Evolutionary conservation across 176 grass and related monocot species (phyloP).

Genomic region (Secale cereale): DNA sequence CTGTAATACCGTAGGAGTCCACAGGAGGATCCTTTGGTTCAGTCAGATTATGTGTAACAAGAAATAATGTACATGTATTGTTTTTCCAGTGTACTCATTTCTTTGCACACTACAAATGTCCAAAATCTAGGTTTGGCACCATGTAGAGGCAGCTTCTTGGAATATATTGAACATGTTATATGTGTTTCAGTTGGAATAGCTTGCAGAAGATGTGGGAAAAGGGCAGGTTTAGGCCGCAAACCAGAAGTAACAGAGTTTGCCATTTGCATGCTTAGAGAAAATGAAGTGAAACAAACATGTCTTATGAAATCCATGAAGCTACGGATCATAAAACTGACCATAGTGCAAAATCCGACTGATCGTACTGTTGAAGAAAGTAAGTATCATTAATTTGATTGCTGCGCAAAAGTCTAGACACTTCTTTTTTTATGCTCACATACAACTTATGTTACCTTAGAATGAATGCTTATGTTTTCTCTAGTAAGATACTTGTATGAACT

Average conservation of each 20-base stretch:
- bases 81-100: slow-evolving; percentile 21
- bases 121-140: neutral
- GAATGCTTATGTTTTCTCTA: neutral
- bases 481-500: neutral
- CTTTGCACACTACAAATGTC: neutral
- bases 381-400: neutral
- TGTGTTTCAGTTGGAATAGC: neutral
- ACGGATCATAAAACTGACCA: neutral
- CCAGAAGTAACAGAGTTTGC: neutral
- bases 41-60: slow-evolving; percentile 26
- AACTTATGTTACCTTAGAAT: neutral
- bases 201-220: neutral
- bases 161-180: slow-evolving; percentile 7
- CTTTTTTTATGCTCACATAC: neutral
- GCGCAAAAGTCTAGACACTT: neutral
- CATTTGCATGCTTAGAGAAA: slow-evolving; percentile 16
- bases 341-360: neutral
- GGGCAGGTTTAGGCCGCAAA: neutral
- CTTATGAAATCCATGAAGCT: slow-evolving; percentile 1
- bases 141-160: neutral
- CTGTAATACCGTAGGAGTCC: slow-evolving; percentile 26
- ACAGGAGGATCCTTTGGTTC: slow-evolving; percentile 22
- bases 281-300: slow-evolving; percentile 2
- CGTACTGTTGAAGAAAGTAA: neutral
- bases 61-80: slow-evolving; percentile 37